Evolutionary conservation across 768 basidiomycete genomes (phyloP).

Genomic region (Strobilomyces dryophilus): DNA sequence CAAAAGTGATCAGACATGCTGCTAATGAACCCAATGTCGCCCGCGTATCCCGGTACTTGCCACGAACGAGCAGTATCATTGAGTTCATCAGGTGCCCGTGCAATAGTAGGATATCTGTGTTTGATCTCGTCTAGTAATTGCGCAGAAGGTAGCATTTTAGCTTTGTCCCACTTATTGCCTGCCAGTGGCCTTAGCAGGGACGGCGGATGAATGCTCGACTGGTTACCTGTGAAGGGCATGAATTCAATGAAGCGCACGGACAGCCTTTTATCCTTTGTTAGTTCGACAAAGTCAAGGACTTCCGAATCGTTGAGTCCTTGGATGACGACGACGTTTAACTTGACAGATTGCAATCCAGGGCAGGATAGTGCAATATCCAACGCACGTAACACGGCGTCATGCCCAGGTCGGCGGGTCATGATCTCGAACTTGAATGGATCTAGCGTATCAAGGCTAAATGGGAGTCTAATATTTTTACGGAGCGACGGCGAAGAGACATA

Average conservation of each 20-base stretch:
- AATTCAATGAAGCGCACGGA: slow-evolving; percentile 89
- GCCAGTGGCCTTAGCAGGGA: slow-evolving; percentile 1
- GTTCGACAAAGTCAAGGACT: slow-evolving; percentile 70
- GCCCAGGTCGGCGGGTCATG: slow-evolving; percentile 77
- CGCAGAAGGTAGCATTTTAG: slow-evolving; percentile 76
- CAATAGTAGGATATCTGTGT: slow-evolving; percentile 44
- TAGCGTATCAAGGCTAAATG: slow-evolving; percentile 70
- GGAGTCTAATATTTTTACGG: not conserved
- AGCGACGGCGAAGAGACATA: slow-evolving; percentile 20
- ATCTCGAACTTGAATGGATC: slow-evolving; percentile 86
- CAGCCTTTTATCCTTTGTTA: slow-evolving; percentile 60
- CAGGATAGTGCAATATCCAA: slow-evolving; percentile 59
- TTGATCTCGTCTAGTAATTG: slow-evolving; percentile 54
- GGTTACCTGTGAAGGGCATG: slow-evolving; percentile 85
- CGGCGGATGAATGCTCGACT: not conserved
- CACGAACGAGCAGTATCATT: slow-evolving; percentile 84
- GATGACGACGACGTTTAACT: slow-evolving; percentile 82
- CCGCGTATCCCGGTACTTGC: slow-evolving; percentile 64
- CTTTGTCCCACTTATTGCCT: slow-evolving; percentile 82
- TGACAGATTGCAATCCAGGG: slow-evolving; percentile 53
- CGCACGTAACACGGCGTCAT: slow-evolving; percentile 67
- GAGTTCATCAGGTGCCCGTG: slow-evolving; percentile 57
- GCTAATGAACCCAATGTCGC: slow-evolving; percentile 83
- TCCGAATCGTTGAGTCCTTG: slow-evolving; percentile 81
- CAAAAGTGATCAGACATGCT: slow-evolving; percentile 96